Percentiles rank a stretch among this genome's conserved stretches.
Evolutionary conservation across 2,329 filamentous ascomycete species (phyloP).

Genomic region (Talaromyces sp.): DNA sequence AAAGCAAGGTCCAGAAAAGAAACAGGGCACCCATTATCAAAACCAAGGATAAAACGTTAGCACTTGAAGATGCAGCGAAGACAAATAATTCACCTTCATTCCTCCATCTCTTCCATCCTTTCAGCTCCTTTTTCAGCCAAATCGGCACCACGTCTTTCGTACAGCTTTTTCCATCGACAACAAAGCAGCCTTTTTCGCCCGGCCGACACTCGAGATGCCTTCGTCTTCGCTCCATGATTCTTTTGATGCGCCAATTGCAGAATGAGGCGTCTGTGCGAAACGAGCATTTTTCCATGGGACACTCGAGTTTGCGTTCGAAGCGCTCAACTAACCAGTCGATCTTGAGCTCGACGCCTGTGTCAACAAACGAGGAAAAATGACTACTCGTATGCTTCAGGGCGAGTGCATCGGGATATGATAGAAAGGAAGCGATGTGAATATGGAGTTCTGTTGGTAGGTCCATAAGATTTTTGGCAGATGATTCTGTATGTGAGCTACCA

Average conservation of each 20-base stretch:
- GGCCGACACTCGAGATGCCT: conserved; percentile 35
- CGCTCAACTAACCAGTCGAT: conserved; percentile 65
- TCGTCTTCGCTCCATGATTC: conserved; percentile 38
- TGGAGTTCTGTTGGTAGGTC: conserved; percentile 64
- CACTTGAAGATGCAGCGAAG: not conserved
- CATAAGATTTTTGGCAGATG: conserved; percentile 33
- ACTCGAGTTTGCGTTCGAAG: conserved; percentile 58
- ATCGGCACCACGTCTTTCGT: conserved; percentile 22
- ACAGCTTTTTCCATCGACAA: conserved; percentile 33
- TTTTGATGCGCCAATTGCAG: conserved; percentile 34
- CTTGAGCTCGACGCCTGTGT: conserved; percentile 62
- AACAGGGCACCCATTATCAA: conserved; percentile 15
- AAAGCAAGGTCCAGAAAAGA: conserved; percentile 15
- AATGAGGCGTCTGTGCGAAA: conserved; percentile 39
- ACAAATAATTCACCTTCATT: conserved; percentile 24
- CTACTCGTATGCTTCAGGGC: conserved; percentile 63
- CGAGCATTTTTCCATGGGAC: conserved; percentile 50
- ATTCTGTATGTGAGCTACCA: not conserved
- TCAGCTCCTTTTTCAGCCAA: conserved; percentile 24
- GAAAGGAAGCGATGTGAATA: conserved; percentile 53
- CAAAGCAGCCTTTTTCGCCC: conserved; percentile 27
- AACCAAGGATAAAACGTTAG: conserved; percentile 1
- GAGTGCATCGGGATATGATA: conserved; percentile 66
- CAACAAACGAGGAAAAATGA: conserved; percentile 60
- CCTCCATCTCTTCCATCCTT: conserved; percentile 10